A percentile compares a stretch with the other conserved stretches of the same genome.
Evolutionary conservation across 129 eudicot genomes (phyloP).

Genomic region (Pittosporum tobira): DNA sequence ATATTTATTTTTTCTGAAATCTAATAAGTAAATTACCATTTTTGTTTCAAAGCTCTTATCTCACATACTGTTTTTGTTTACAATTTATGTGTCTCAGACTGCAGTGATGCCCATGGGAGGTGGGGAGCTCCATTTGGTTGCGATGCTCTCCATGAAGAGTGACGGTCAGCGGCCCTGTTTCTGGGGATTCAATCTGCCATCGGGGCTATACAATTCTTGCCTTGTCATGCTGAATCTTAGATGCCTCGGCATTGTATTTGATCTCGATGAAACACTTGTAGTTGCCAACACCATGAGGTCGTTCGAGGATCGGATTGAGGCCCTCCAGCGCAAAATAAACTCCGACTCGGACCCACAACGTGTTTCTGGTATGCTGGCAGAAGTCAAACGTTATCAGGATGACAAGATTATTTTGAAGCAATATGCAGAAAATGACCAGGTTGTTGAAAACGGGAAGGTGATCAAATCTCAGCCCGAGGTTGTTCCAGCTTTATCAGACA

Average conservation of each 20-base stretch:
- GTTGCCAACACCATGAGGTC: constrained; percentile 96
- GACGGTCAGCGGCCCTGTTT: constrained; percentile 56
- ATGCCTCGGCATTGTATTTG: constrained; percentile 96
- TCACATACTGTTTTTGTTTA: constrained; percentile 8
- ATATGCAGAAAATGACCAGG: constrained; percentile 90
- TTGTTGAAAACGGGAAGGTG: constrained; percentile 72
- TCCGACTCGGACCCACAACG: constrained; percentile 86
- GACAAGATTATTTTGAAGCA: constrained; percentile 78
- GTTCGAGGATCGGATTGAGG: constrained; percentile 89
- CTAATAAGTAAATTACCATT: no score
- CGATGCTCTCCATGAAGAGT: constrained; percentile 68
- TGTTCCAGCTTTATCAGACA: constrained; percentile 67
- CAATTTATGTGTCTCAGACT: constrained; percentile 44
- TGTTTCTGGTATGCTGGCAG: constrained; percentile 65
- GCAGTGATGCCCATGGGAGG: constrained; percentile 66
- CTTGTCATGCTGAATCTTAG: constrained; percentile 84
- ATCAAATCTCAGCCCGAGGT: constrained; percentile 68
- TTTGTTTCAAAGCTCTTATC: not conserved
- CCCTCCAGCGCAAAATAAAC: constrained; percentile 59
- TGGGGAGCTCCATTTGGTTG: constrained; percentile 84
- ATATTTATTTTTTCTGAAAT: no score
- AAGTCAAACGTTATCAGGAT: constrained; percentile 81
- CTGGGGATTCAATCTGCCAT: constrained; percentile 72
- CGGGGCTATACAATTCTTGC: constrained; percentile 72
- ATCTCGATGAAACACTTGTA: constrained; percentile 91